Evolutionary conservation across 2,329 filamentous ascomycete genomes (phyloP).

Genomic region (Ophiocordyceps sinensis): DNA sequence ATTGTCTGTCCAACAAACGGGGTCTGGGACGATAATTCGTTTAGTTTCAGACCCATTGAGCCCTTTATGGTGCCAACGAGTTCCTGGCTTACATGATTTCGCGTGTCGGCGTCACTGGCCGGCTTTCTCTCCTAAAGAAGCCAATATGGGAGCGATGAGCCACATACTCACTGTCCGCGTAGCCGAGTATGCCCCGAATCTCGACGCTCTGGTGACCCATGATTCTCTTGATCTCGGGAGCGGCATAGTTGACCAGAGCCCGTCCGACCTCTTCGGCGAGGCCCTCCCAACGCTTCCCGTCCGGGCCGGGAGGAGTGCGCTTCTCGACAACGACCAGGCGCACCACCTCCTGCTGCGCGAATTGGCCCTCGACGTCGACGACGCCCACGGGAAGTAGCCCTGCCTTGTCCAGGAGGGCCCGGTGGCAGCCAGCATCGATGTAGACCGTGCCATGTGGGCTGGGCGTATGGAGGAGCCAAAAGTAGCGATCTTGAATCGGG

Average conservation of each 20-base stretch:
- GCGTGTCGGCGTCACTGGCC: slow-evolving; percentile 33
- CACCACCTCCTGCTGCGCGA: slow-evolving; percentile 86
- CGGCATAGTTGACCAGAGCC: slow-evolving; percentile 86
- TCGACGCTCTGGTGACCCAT: slow-evolving; percentile 72
- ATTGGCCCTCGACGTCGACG: slow-evolving; percentile 74
- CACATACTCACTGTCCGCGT: slow-evolving; percentile 90
- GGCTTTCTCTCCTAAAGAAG: slow-evolving; percentile 45
- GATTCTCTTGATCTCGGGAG: slow-evolving; percentile 68
- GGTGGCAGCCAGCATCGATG: slow-evolving; percentile 81
- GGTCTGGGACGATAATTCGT: no score
- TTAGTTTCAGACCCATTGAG: no score
- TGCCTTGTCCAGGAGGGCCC: slow-evolving; percentile 68
- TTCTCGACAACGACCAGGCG: slow-evolving; percentile 67
- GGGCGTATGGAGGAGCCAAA: slow-evolving; percentile 92
- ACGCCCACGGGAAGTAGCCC: slow-evolving; percentile 85
- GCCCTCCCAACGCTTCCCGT: slow-evolving; percentile 34
- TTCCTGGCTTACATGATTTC: slow-evolving; percentile 3
- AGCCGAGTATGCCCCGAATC: slow-evolving; percentile 69
- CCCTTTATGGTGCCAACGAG: no score
- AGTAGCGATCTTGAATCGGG: slow-evolving; percentile 84
- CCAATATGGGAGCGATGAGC: slow-evolving; percentile 79
- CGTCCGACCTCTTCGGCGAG: slow-evolving; percentile 62
- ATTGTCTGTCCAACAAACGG: no score
- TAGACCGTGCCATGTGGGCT: slow-evolving; percentile 81
- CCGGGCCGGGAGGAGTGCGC: slow-evolving; percentile 25